Base-by-base conservation (phyloP, 352 stramenopile species). In the Pythium aphanidermatum region DNA sequence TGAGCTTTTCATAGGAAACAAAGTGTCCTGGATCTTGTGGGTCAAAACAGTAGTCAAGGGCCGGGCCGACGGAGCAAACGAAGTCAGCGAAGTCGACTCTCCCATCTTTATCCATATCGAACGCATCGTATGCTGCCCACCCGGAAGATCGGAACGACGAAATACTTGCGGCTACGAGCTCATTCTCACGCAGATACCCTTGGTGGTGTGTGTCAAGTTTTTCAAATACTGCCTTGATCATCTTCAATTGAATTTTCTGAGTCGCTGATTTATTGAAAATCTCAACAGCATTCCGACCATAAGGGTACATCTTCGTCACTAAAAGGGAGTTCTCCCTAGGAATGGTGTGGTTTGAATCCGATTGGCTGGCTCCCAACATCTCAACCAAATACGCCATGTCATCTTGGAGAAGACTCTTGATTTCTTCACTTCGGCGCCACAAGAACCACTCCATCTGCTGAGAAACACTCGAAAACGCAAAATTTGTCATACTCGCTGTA, bases 381-480 rank as follows among this genome's bases (percentile, higher is more conserved):
- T 76, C 69, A 10, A 57, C 33, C 51, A 77, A 38, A 37, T 76
- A 82, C 9, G 68, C 58, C 58, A 86, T 70, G n/a, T 86, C 66
- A 8, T 86, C 74, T 24, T 78, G 58, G 0, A 85, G 37, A 2
- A 86, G 37, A 49, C 48, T 55, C 5, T 85, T 65, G 36, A 89
- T 79, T 29, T 89, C 77, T 45, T 86, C 70, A 38, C 83, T 83
- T 14, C 70, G 69, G 34, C 77, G 58, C 72, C 74, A 89, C 6
- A 89, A 40, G 47, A 89, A 89, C 77, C 74, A 89, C 54, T 89
- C 77, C 60, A 68, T 84, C 16, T 83, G 74, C 10, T 70, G 60
- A 13, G 58, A 81, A 2, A 89, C 49, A 24, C 59, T 77, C 11
- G 70, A 76, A 35, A 87, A 87, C 0, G 59, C 37, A 44, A 85